Evolutionary conservation across 1,284 basidiomycete species (phyloP).

Genomic region (Xerocomus amazonicus): DNA sequence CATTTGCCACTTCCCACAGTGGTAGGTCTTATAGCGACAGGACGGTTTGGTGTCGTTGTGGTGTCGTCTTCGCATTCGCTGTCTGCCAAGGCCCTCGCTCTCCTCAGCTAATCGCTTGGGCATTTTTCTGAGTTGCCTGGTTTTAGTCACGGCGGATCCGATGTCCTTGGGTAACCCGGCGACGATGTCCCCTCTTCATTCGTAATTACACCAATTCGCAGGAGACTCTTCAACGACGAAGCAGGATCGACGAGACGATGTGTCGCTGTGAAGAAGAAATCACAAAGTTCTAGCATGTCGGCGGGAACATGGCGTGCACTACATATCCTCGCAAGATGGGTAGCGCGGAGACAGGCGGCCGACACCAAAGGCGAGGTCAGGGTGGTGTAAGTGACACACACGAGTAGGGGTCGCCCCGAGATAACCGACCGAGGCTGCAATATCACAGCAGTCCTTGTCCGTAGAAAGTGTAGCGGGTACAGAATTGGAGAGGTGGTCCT

Average conservation of each 20-base stretch:
- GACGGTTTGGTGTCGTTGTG: constrained; percentile 70
- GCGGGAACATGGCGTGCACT: constrained; percentile 65
- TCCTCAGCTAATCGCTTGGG: constrained; percentile 44
- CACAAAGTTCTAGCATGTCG: constrained; percentile 83
- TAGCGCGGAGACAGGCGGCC: constrained; percentile 37
- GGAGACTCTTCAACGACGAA: constrained; percentile 49
- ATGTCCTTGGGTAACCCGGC: constrained; percentile 70
- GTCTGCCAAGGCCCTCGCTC: constrained; percentile 5
- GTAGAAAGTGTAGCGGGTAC: background rate
- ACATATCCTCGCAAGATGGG: constrained; percentile 60
- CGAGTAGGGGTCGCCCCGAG: constrained; percentile 46
- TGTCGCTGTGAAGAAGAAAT: constrained; percentile 85
- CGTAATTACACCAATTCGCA: constrained; percentile 88
- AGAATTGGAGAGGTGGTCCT: constrained; percentile 37
- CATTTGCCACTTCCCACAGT: constrained; percentile 63
- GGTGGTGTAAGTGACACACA: constrained; percentile 59
- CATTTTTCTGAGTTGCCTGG: constrained; percentile 67
- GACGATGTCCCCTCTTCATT: constrained; percentile 89
- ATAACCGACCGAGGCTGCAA: constrained; percentile 45
- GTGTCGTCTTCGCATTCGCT: constrained; percentile 55
- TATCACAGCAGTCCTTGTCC: constrained; percentile 31
- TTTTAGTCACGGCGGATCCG: constrained; percentile 74
- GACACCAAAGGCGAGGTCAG: constrained; percentile 14
- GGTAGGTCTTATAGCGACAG: constrained; percentile 54
- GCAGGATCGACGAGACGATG: constrained; percentile 70